phyloP scores from a whole-genome alignment of 345 rosid genomes.

The thale cress (Arabidopsis thaliana) region TAIR10.1 NC_003070.9:19864001-19864500 shows the following conservation, averaged over 20 bases:
- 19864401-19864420: slow-evolving; percentile 79
- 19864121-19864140: slow-evolving; percentile 84
- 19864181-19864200: slow-evolving; percentile 75
- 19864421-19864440: slow-evolving; percentile 70
- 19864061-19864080: slow-evolving; percentile 87
- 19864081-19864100: slow-evolving; percentile 87
- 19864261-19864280: slow-evolving; percentile 76
- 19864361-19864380: slow-evolving; percentile 82
- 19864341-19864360: slow-evolving; percentile 94
- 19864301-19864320: slow-evolving; percentile 87
- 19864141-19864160: slow-evolving; percentile 75
- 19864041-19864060: slow-evolving; percentile 84
- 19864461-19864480: slow-evolving; percentile 67
- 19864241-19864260: slow-evolving; percentile 59
- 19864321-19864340: slow-evolving; percentile 93
- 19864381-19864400: slow-evolving; percentile 96
- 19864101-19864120: slow-evolving; percentile 77
- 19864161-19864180: slow-evolving; percentile 66
- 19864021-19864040: slow-evolving; percentile 73
- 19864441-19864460: slow-evolving; percentile 90
- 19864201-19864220: slow-evolving; percentile 67
- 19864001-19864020: slow-evolving; percentile 51
- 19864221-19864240: slow-evolving; percentile 91
- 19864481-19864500: slow-evolving; percentile 77
- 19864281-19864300: slow-evolving; percentile 68